Evolutionary conservation across 2,329 filamentous ascomycete genomes (phyloP).

Genomic region (Annulohypoxylon truncatum): DNA sequence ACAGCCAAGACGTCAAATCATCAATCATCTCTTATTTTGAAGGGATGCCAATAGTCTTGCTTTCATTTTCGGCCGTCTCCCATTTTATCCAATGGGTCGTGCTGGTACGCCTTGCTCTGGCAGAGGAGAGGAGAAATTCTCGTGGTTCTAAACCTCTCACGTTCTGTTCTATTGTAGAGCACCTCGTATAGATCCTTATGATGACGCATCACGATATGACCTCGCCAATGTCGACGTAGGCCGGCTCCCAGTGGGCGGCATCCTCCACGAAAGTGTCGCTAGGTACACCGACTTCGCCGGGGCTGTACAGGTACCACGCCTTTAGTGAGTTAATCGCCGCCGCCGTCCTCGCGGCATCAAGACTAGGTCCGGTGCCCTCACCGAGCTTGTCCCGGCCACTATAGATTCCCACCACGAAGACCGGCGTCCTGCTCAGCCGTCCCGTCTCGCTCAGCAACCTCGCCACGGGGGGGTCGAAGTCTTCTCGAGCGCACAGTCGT

Average conservation of each 20-base stretch:
- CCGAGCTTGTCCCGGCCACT: constrained; percentile 91
- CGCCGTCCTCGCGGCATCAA: constrained; percentile 80
- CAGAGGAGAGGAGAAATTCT: constrained; percentile 8
- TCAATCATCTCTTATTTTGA: constrained; percentile 7
- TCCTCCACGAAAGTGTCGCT: constrained; percentile 75
- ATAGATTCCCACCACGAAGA: constrained; percentile 94
- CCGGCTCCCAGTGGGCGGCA: constrained; percentile 73
- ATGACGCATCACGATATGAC: constrained; percentile 61
- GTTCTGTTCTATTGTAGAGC: not conserved
- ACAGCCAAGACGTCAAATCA: constrained; percentile 7
- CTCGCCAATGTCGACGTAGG: constrained; percentile 77
- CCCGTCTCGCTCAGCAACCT: constrained; percentile 92
- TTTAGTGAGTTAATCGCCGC: constrained; percentile 89
- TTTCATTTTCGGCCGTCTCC: constrained; percentile 2
- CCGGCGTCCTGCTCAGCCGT: constrained; percentile 82
- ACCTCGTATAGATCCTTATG: not conserved
- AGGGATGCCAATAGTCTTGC: not conserved
- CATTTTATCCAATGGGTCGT: constrained; percentile 16
- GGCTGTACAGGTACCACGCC: constrained; percentile 96
- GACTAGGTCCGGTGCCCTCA: constrained; percentile 83
- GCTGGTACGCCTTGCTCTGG: constrained; percentile 10
- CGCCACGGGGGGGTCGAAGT: constrained; percentile 88
- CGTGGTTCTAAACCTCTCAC: not conserved
- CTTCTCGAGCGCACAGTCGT: constrained; percentile 86
- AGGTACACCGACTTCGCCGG: constrained; percentile 73